Base-by-base conservation (phyloP, 2,329 filamentous ascomycete species). In the Sporothrix schenckii region DNA sequence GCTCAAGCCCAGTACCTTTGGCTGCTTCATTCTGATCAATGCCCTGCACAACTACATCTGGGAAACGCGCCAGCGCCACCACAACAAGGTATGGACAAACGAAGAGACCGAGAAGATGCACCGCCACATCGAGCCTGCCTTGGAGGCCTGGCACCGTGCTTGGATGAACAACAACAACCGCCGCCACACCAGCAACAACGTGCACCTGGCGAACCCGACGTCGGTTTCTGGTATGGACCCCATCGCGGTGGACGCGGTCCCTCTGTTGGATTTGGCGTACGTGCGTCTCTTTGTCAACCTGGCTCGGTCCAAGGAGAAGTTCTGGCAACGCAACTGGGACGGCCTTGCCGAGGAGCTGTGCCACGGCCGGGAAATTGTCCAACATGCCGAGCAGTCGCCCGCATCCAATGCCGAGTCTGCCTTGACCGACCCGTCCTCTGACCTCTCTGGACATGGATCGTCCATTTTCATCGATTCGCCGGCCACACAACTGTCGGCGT, bases 31-130 rank as follows among this genome's bases (percentile, higher is more conserved):
- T 6, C 82, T 99, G 73, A 97, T 98, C 78, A 94, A 97, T 77
- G 94, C 95, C 3, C 84, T 98, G 30, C 95, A 98, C 81, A 97
- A 97, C 75, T 97, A 97, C 79, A 97, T 98, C 58, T 98, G 95
- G 95, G 94, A 98, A 80, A 97, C 94, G 0, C 87, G 94, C 30
- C 94, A 97, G 80, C 86, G 93, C 68, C 94, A 97, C 75, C 90
- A 94, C 75, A 93, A 92, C 75, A 90, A 93, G 73, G 85, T 93
- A 65, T 97, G 94, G 94, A 97, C 93, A 1, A 88, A 90, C 47
- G 91, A 94, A 74, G 94, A 98, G 80, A 97, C 93, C 0, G 94
- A 98, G 75, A 93, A 93, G 74, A 97, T 98, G 93, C 94, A 97
- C 78, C 88, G 91, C 1, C 93, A 97, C 77, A 96, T 98, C 71